A percentile compares a stretch with the other conserved stretches of the same genome.
Evolutionary conservation across 164 flowering plant genomes (phyloP).

Genomic region (Berberis thunbergii): DNA sequence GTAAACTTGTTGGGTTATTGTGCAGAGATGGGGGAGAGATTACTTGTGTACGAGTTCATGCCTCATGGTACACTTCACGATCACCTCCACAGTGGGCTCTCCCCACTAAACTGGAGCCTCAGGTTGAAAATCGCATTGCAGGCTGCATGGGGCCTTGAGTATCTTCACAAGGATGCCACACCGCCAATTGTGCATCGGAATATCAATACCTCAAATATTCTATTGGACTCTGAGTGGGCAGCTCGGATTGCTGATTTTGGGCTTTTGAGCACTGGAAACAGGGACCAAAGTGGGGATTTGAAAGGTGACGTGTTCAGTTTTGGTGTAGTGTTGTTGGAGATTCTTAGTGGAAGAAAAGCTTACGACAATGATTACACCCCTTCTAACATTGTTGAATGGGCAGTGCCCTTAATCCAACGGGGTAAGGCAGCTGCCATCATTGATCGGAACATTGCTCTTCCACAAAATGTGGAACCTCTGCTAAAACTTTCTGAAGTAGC

Average conservation of each 20-base stretch:
- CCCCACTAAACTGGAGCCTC: constrained; percentile 57
- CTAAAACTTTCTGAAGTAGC: constrained; percentile 76
- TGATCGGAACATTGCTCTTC: constrained; percentile 54
- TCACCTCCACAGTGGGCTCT: constrained; percentile 66
- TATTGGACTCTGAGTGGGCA: constrained; percentile 64
- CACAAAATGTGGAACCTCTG: constrained; percentile 76
- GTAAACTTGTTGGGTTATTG: constrained; percentile 82
- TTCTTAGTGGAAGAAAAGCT: constrained; percentile 79
- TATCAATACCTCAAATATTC: constrained; percentile 67
- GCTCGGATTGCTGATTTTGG: constrained; percentile 74
- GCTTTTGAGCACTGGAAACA: constrained; percentile 35
- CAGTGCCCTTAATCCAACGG: constrained; percentile 58
- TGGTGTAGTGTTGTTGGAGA: constrained; percentile 73
- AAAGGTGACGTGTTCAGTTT: constrained; percentile 56
- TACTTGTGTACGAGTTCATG: constrained; percentile 77
- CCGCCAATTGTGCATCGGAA: constrained; percentile 64
- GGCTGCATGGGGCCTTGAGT: constrained; percentile 76
- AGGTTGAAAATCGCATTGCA: constrained; percentile 57
- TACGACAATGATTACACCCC: constrained; percentile 59
- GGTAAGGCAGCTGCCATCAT: constrained; percentile 70
- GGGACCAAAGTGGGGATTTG: constrained; percentile 29
- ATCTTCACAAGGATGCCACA: constrained; percentile 52
- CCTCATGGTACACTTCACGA: constrained; percentile 77
- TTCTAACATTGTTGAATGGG: constrained; percentile 66
- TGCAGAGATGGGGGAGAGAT: constrained; percentile 75